Percentiles rank a stretch among this genome's conserved stretches.
Conservation (phyloP, 192 early-diverging fungal species). For the Coemansia sp. region DNA sequence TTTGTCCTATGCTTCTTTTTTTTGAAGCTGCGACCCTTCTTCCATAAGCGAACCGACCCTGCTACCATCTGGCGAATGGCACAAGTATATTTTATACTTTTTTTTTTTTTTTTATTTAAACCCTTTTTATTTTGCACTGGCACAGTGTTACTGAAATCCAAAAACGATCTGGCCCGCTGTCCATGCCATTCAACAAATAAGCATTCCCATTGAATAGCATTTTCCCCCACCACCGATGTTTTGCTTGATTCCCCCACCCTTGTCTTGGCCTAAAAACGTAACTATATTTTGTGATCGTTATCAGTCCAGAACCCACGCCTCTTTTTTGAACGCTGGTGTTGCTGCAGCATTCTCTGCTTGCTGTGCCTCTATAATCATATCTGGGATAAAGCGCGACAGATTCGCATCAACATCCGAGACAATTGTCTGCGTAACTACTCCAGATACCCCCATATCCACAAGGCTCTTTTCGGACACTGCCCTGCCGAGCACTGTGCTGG, state of each 20-base stretch:
- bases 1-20: no score
- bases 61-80: no score
- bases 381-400: conserved; percentile 34
- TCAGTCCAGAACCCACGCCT: conserved; percentile 4
- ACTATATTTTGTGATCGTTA: neutral
- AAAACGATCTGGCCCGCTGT: no score
- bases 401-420: conserved; percentile 32
- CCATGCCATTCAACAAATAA: no score
- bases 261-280: neutral
- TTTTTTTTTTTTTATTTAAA: no score
- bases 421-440: conserved; percentile 10
- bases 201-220: no score
- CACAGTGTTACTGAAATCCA: no score
- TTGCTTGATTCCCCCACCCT: neutral
- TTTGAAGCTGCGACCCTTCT: no score
- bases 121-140: no score
- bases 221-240: neutral
- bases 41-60: no score
- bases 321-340: neutral
- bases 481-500: conserved; percentile 1
- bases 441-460: neutral
- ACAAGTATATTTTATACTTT: no score
- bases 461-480: neutral
- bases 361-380: conserved; percentile 24
- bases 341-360: conserved; percentile 11